A percentile compares a stretch with the other conserved stretches of the same genome.
These are phyloP conservation scores for Pseudogymnoascus verrucosus DNA, from an alignment of 2,329 filamentous ascomycete species.

Conservation along the genomic window DNA sequence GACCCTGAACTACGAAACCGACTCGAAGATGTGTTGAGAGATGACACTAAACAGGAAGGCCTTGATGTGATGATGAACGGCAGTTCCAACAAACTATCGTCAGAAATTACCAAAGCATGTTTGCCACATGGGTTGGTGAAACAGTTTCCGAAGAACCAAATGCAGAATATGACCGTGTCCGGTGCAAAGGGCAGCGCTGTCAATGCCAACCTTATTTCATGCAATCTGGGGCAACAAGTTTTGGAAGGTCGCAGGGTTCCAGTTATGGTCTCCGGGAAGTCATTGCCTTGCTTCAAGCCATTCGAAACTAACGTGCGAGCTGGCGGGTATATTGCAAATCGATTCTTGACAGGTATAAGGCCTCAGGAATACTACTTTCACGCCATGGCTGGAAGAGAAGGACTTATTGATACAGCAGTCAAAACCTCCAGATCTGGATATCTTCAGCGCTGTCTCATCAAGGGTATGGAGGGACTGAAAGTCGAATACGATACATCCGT, in stretches of 20 bases:
- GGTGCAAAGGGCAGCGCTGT: slow-evolving; percentile 89
- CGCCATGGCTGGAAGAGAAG: slow-evolving; percentile 97
- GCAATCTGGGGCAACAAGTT: slow-evolving; percentile 94
- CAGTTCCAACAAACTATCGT: slow-evolving; percentile 61
- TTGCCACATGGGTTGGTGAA: slow-evolving; percentile 79
- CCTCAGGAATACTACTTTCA: slow-evolving; percentile 99
- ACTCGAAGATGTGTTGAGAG: slow-evolving; percentile 81
- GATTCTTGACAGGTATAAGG: slow-evolving; percentile 94
- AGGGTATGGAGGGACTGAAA: slow-evolving; percentile 92
- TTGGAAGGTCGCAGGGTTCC: slow-evolving; percentile 91
- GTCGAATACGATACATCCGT: slow-evolving; percentile 93
- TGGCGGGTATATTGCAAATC: slow-evolving; percentile 87
- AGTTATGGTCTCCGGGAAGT: slow-evolving; percentile 96
- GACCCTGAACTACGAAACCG: slow-evolving; percentile 67
- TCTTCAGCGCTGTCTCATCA: slow-evolving; percentile 92
- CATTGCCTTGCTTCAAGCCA: slow-evolving; percentile 84
- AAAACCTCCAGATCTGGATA: slow-evolving; percentile 98
- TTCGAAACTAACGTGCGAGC: slow-evolving; percentile 85
- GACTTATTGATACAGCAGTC: slow-evolving; percentile 96
- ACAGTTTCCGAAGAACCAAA: slow-evolving; percentile 91
- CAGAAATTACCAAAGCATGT: slow-evolving; percentile 68
- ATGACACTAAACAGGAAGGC: slow-evolving; percentile 82
- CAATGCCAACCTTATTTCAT: slow-evolving; percentile 96
- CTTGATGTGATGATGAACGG: slow-evolving; percentile 83
- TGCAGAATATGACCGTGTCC: slow-evolving; percentile 97